Base-by-base conservation (phyloP, 2,329 filamentous ascomycete genomes). In the Hypoxylon sp. region DNA sequence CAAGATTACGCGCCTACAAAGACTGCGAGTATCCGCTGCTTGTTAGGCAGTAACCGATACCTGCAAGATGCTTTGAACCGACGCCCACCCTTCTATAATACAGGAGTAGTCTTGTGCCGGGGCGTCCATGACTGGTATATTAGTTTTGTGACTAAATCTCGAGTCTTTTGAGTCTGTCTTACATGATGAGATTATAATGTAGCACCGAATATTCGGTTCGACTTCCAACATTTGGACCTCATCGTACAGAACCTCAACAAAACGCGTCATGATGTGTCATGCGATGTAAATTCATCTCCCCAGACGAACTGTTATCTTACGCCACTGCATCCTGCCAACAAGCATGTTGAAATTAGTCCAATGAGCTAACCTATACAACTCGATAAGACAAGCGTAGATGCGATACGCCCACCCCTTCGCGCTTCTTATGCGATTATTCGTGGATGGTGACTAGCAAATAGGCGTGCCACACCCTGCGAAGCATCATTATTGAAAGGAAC, bases 111-210 rank as follows among this genome's bases (percentile, higher is more conserved):
- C 41, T 52, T 20, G 55, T 26, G 41, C 24, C 19, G 44, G 15
- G 17, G 49, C 20, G 28, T 15, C 7, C 28, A 24, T 20, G 34
- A 7, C 34, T 20, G 32, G 4, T 44, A 44, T 22, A 47, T 30
- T 46, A 4, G 8, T 7, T 20, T 15, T 4, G 24, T 20, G 30
- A 52, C 28, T 7, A 19, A 22, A 44, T 17, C 22, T 28, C 17
- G 19, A 41, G 28, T 56, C 15, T n/a, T 32, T 54, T 34, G n/a
- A 52, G 26, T 30, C 32, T 37, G 53, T 59, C 46, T 15, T 57
- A 64, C 64, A 20, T 22, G 37, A 24, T 19, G 47, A 64, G 50
- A 64, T 64, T 61, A 64, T 28, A 56, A 58, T 8, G 60, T 61
- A 48, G 57, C 37, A 56, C 57, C 32, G 19, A 24, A 47, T 10